These are phyloP conservation scores for Lactarius hatsudake DNA, from an alignment of 768 basidiomycete species.

Conservation along the genomic window DNA sequence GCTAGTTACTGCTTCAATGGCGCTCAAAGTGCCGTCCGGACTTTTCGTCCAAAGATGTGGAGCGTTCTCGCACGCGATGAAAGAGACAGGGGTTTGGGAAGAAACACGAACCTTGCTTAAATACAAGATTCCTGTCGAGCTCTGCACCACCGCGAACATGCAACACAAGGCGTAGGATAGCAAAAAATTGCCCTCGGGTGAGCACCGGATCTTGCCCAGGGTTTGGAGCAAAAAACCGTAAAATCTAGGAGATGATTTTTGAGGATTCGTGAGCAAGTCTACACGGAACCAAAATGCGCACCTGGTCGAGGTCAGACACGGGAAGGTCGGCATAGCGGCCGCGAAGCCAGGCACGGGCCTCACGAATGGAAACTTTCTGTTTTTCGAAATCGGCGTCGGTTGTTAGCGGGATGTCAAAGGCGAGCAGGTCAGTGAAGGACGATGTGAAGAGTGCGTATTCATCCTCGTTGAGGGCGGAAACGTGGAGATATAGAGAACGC, in stretches of 20 bases:
- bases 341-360: constrained; percentile 71
- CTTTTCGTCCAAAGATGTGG: background rate
- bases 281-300: constrained; percentile 35
- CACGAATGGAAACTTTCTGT: constrained; percentile 54
- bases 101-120: constrained; percentile 62
- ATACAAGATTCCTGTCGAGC: constrained; percentile 64
- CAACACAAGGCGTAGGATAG: constrained; percentile 61
- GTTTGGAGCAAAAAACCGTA: constrained; percentile 60
- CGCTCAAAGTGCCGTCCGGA: background rate
- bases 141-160: constrained; percentile 60
- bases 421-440: constrained; percentile 45
- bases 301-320: constrained; percentile 55
- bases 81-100: background rate
- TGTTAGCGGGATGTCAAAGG: constrained; percentile 22
- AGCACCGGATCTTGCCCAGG: constrained; percentile 53
- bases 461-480: constrained; percentile 70
- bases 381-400: constrained; percentile 55
- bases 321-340: constrained; percentile 62
- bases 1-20: background rate
- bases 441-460: constrained; percentile 70
- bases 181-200: constrained; percentile 73
- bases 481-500: constrained; percentile 66
- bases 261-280: background rate
- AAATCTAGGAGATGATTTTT: constrained; percentile 44
- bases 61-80: background rate